Percentiles rank a stretch among this genome's conserved stretches.
Evolutionary conservation across 2,329 filamentous ascomycete species (phyloP).

Genomic region (Apiospora pterosperma): DNA sequence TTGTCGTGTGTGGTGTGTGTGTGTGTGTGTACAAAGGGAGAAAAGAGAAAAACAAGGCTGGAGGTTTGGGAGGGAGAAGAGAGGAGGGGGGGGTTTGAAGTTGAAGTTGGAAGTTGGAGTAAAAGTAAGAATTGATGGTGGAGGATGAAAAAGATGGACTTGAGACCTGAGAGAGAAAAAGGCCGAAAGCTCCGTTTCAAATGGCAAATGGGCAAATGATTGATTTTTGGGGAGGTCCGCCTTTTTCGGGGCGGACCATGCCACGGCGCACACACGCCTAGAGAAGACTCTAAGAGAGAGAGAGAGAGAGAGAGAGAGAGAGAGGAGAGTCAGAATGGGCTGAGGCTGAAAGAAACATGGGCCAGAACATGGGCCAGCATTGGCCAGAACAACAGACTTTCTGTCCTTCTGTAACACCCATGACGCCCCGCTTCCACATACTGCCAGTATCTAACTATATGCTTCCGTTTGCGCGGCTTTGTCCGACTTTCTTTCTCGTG

Average conservation of each 20-base stretch:
- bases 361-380: not conserved
- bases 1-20: not conserved
- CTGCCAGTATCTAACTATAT: no score
- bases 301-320: not conserved
- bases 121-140: conserved; percentile 1
- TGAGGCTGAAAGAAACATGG: not conserved
- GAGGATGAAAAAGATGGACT: not conserved
- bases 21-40: not conserved
- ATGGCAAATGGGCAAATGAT: no score
- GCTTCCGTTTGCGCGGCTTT: not conserved
- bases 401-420: not conserved
- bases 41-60: not conserved
- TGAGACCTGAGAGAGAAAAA: conserved; percentile 2
- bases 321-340: not conserved
- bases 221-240: not conserved
- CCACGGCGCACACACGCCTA: no score
- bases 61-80: not conserved
- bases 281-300: no score
- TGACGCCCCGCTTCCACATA: not conserved
- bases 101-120: not conserved
- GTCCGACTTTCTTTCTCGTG: not conserved
- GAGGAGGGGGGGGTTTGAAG: not conserved
- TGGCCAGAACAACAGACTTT: not conserved
- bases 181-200: not conserved
- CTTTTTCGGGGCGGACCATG: not conserved